These are phyloP conservation scores for Suillus subaureus DNA, from an alignment of 768 basidiomycete species.

Conservation along the genomic window DNA sequence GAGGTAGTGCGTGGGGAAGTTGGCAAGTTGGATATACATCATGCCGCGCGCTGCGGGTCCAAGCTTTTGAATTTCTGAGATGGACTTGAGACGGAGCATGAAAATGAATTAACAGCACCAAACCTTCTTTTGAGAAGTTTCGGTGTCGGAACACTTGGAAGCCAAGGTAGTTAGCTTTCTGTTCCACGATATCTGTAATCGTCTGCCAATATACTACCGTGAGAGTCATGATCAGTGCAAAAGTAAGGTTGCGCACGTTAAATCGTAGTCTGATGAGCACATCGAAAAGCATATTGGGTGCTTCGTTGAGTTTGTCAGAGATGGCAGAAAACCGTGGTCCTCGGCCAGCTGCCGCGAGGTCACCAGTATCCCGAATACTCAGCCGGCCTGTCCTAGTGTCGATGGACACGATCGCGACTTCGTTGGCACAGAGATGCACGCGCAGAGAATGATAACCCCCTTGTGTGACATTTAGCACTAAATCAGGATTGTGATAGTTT, in stretches of 20 bases:
- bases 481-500: not conserved
- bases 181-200: conserved; percentile 78
- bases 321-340: conserved; percentile 63
- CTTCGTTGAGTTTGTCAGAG: conserved; percentile 68
- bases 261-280: conserved; percentile 62
- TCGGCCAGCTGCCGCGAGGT: conserved; percentile 73
- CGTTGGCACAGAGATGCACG: conserved; percentile 74
- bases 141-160: conserved; percentile 69
- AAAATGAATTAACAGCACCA: conserved; percentile 8
- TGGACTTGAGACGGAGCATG: conserved; percentile 4
- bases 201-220: conserved; percentile 53
- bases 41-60: conserved; percentile 62
- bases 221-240: not conserved
- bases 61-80: conserved; percentile 67
- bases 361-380: conserved; percentile 79
- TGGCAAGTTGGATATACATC: conserved; percentile 77
- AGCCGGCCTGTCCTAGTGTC: conserved; percentile 81
- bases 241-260: conserved; percentile 46
- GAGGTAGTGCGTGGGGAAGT: conserved; percentile 81
- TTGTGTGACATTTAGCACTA: conserved; percentile 27
- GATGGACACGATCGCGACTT: conserved; percentile 74
- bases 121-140: conserved; percentile 69
- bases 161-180: conserved; percentile 87
- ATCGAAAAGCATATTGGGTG: conserved; percentile 59
- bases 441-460: conserved; percentile 61